These are phyloP conservation scores for Malassezia sp. DNA, from an alignment of 1,284 basidiomycete species.

Conservation along the genomic window DNA sequence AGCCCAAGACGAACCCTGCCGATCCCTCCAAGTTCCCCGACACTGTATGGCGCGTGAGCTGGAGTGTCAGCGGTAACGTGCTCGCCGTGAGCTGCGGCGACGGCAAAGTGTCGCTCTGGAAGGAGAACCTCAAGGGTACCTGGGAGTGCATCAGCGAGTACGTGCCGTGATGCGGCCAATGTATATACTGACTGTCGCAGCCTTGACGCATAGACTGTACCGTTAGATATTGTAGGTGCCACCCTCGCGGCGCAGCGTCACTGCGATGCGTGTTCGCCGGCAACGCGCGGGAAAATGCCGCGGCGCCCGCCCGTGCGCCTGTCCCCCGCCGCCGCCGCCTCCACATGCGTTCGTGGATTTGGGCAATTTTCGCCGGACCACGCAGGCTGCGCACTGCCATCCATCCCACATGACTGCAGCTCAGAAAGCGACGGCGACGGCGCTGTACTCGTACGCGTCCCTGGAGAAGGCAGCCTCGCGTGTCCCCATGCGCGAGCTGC, in stretches of 20 bases:
- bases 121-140: constrained; percentile 81
- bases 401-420: no score
- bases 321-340: no score
- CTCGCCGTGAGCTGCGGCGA: constrained; percentile 95
- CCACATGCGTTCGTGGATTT: no score
- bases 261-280: no score
- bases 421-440: constrained; percentile 6
- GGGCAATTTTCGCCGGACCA: background rate
- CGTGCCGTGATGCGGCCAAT: background rate
- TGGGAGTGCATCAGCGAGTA: constrained; percentile 74
- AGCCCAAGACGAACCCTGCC: constrained; percentile 52
- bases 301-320: no score
- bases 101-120: constrained; percentile 95
- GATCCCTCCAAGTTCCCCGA: constrained; percentile 34
- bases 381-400: background rate
- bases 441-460: constrained; percentile 10
- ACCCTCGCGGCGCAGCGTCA: no score
- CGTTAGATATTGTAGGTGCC: no score
- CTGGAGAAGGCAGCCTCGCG: constrained; percentile 9
- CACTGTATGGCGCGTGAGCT: constrained; percentile 83
- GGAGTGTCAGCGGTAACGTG: constrained; percentile 92
- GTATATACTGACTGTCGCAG: constrained; percentile 3
- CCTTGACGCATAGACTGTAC: constrained; percentile 13
- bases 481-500: constrained; percentile 4
- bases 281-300: no score